Evolutionary conservation across 2,329 filamentous ascomycete species (phyloP).

Genomic region (Aspergillus sp.): DNA sequence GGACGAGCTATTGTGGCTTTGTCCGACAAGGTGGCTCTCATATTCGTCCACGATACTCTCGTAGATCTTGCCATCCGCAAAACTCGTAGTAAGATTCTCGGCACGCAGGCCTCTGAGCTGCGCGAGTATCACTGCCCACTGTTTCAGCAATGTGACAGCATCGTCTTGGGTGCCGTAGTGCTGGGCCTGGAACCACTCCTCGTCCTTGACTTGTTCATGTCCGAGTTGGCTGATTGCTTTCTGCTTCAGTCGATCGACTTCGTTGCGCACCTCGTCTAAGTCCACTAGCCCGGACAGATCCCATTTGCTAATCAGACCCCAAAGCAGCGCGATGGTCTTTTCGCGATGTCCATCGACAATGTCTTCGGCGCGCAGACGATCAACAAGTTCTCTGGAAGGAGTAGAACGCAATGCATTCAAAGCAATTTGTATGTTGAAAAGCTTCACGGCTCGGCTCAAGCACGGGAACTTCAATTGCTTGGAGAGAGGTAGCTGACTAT

Average conservation of each 20-base stretch:
- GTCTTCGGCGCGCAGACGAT: constrained; percentile 52
- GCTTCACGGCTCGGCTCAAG: constrained; percentile 53
- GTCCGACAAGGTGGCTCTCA: constrained; percentile 39
- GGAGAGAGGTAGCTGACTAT: constrained; percentile 47
- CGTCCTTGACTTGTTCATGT: constrained; percentile 16
- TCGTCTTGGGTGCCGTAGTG: constrained; percentile 15
- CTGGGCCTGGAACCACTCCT: constrained; percentile 15
- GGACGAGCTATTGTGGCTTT: background rate
- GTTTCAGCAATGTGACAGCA: constrained; percentile 45
- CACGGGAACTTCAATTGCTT: constrained; percentile 59
- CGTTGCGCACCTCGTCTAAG: constrained; percentile 52
- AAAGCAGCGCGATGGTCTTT: constrained; percentile 60
- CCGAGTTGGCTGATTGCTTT: constrained; percentile 19
- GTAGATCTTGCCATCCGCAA: constrained; percentile 55
- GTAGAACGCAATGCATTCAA: constrained; percentile 51
- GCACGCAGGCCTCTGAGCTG: constrained; percentile 46
- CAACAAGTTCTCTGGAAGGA: constrained; percentile 38
- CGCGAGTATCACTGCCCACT: constrained; percentile 56
- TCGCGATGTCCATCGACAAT: constrained; percentile 64
- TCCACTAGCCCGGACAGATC: constrained; percentile 55
- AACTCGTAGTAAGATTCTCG: constrained; percentile 57
- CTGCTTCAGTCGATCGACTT: constrained; percentile 46
- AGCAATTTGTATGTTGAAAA: constrained; percentile 59
- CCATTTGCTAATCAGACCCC: constrained; percentile 58
- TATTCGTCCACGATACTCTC: constrained; percentile 58